phyloP scores from a whole-genome alignment of 108 stramenopile species.

The Nitzschia palea region DNA sequence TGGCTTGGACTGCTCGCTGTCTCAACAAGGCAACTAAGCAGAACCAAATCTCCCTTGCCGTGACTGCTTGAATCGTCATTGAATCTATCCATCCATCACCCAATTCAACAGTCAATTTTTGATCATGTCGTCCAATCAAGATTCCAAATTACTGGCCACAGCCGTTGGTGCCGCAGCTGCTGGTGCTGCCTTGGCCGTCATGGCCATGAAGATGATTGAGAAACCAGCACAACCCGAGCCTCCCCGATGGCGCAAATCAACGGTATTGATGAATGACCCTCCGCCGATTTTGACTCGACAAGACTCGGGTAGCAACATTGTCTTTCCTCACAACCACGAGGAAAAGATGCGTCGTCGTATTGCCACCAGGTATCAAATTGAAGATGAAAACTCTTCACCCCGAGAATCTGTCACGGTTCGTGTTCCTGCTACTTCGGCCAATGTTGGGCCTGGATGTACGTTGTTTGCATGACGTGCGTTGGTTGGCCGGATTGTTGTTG shows the following conservation, averaged over 20 bases:
- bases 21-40: too few relatives aligned
- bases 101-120: too few relatives aligned
- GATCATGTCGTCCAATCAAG: slow-evolving; percentile 22
- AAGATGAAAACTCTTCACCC: slow-evolving; percentile 80
- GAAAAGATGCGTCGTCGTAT: slow-evolving; percentile 86
- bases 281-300: slow-evolving; percentile 6
- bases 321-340: slow-evolving; percentile 88
- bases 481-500: background rate
- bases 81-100: too few relatives aligned
- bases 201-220: slow-evolving; percentile 42
- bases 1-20: too few relatives aligned
- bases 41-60: too few relatives aligned
- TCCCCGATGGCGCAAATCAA: background rate
- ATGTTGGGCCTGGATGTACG: slow-evolving; percentile 96
- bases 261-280: slow-evolving; percentile 37
- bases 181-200: slow-evolving; percentile 52
- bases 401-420: slow-evolving; percentile 91
- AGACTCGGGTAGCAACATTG: slow-evolving; percentile 26
- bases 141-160: slow-evolving; percentile 45
- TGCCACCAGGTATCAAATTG: slow-evolving; percentile 78
- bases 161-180: slow-evolving; percentile 57
- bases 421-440: slow-evolving; percentile 98
- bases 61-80: too few relatives aligned
- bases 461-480: slow-evolving; percentile 3
- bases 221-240: slow-evolving; percentile 13